Evolutionary conservation across 352 stramenopile species (phyloP).

Genomic region (Pythium apleroticum): DNA sequence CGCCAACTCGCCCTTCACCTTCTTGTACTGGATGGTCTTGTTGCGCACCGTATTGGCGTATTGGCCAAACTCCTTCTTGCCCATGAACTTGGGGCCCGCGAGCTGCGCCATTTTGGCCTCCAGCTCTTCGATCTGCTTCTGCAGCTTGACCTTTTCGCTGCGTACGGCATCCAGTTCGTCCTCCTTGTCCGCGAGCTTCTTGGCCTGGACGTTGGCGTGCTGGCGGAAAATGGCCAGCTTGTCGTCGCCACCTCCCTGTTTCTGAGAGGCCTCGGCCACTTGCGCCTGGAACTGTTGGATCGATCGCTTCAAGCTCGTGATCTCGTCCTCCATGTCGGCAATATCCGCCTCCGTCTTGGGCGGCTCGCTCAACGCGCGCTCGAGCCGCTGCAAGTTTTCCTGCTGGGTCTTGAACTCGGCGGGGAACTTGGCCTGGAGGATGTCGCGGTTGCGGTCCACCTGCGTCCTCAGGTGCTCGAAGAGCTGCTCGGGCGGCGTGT

Average conservation of each 20-base stretch:
- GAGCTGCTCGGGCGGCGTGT: conserved; percentile 84
- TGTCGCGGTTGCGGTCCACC: conserved; percentile 72
- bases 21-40: conserved; percentile 92
- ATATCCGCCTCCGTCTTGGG: conserved; percentile 88
- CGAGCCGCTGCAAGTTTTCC: conserved; percentile 74
- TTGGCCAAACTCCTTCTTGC: conserved; percentile 88
- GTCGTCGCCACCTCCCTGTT: conserved; percentile 63
- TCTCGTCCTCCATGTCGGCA: conserved; percentile 84
- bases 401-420: conserved; percentile 74
- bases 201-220: conserved; percentile 83
- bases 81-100: conserved; percentile 76
- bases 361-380: conserved; percentile 66
- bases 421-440: conserved; percentile 71
- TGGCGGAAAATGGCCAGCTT: conserved; percentile 92
- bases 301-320: conserved; percentile 52
- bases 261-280: conserved; percentile 69
- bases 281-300: conserved; percentile 70
- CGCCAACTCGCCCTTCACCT: conserved; percentile 85
- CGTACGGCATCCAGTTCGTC: conserved; percentile 79
- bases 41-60: conserved; percentile 88
- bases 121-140: conserved; percentile 71
- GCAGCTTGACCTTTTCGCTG: conserved; percentile 54
- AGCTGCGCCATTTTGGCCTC: conserved; percentile 65
- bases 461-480: conserved; percentile 83
- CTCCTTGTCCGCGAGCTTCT: conserved; percentile 89